phyloP scores from a whole-genome alignment of 2,329 filamentous ascomycete species.

The Pseudonectria foliicola region DNA sequence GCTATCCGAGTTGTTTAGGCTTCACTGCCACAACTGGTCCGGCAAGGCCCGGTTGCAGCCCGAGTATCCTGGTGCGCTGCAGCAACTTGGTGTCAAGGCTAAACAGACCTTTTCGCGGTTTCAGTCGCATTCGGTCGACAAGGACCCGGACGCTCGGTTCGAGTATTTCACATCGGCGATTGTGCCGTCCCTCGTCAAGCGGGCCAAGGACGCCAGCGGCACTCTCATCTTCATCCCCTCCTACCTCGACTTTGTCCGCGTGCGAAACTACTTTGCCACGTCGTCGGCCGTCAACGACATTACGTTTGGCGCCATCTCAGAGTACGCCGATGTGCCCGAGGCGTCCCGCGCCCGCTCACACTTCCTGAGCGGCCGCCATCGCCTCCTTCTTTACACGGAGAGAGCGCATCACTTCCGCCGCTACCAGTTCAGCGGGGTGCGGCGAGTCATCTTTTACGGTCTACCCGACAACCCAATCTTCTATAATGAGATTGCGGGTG shows the following conservation, averaged over 20 bases:
- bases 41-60: slow-evolving; percentile 71
- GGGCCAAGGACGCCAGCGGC: slow-evolving; percentile 56
- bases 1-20: slow-evolving; percentile 70
- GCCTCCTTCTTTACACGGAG: slow-evolving; percentile 83
- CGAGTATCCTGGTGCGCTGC: slow-evolving; percentile 64
- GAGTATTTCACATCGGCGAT: slow-evolving; percentile 82
- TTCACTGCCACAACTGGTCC: slow-evolving; percentile 70
- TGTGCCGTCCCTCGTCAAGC: slow-evolving; percentile 65
- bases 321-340: slow-evolving; percentile 75
- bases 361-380: slow-evolving; percentile 76
- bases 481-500: slow-evolving; percentile 68
- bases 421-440: slow-evolving; percentile 75
- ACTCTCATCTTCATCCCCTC: slow-evolving; percentile 85
- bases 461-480: slow-evolving; percentile 83
- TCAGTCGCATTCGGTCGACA: slow-evolving; percentile 59
- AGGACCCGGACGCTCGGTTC: slow-evolving; percentile 83
- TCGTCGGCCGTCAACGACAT: slow-evolving; percentile 47
- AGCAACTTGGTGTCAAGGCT: slow-evolving; percentile 62
- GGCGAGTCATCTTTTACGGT: slow-evolving; percentile 80
- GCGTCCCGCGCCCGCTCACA: slow-evolving; percentile 79
- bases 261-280: slow-evolving; percentile 86
- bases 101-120: slow-evolving; percentile 90
- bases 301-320: slow-evolving; percentile 70
- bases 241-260: slow-evolving; percentile 89
- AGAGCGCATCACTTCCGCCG: slow-evolving; percentile 94